Percentiles rank a stretch among this genome's conserved stretches.
Conservation (phyloP, 1,284 basidiomycete species). For the Laetiporus sulphureus region DNA sequence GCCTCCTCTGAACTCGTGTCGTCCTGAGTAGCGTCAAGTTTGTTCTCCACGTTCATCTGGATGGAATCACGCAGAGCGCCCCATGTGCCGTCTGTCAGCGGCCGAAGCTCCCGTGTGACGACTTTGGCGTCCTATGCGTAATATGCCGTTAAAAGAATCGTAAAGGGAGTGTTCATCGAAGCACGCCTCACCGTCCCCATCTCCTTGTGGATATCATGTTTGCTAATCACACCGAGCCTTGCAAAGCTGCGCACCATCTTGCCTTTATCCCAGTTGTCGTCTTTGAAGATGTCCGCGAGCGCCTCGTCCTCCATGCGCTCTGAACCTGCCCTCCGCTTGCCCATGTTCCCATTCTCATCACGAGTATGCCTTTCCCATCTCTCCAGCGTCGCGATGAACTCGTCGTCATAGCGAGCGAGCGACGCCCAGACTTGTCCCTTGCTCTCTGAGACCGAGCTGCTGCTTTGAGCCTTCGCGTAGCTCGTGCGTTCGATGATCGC, state of each 20-base stretch:
- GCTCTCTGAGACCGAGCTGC: constrained; percentile 16
- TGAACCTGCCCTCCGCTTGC: constrained; percentile 28
- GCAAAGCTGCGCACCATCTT: constrained; percentile 80
- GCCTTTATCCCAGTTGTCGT: constrained; percentile 56
- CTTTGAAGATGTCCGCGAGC: constrained; percentile 39
- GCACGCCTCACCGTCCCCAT: constrained; percentile 23
- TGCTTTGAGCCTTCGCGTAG: constrained; percentile 23
- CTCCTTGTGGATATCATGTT: constrained; percentile 28
- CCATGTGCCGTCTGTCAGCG: constrained; percentile 40
- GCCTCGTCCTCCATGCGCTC: constrained; percentile 32
- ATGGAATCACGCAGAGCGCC: constrained; percentile 33
- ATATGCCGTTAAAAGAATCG: not conserved
- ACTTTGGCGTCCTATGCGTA: constrained; percentile 32
- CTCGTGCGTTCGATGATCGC: constrained; percentile 40
- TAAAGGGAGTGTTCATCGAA: not conserved
- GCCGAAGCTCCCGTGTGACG: constrained; percentile 36
- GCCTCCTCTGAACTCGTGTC: constrained; percentile 32
- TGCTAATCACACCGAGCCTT: constrained; percentile 39
- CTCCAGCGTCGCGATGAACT: constrained; percentile 54
- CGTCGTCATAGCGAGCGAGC: constrained; percentile 72
- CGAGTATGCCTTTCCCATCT: constrained; percentile 52
- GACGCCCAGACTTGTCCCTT: constrained; percentile 61
- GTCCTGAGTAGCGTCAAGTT: constrained; percentile 11
- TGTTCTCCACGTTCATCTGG: constrained; percentile 14
- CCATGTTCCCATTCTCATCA: constrained; percentile 33